Evolutionary conservation across 306 rosid genomes (phyloP).

Genomic region (Quercus alba): DNA sequence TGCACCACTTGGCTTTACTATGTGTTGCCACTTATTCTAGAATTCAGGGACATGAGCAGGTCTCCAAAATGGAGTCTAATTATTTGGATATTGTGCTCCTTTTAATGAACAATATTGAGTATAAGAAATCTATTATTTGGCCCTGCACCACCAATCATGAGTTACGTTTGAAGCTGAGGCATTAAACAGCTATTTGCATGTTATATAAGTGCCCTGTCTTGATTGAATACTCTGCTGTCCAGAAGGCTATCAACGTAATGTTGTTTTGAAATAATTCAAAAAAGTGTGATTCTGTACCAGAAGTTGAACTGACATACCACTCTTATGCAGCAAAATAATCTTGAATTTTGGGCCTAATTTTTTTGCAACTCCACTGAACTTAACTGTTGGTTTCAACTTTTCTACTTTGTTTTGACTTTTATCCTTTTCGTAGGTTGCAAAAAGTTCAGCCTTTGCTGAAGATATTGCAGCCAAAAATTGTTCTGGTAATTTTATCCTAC

Average conservation of each 20-base stretch:
- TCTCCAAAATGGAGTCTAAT: background rate
- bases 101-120: background rate
- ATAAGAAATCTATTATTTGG: background rate
- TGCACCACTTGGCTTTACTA: background rate
- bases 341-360: background rate
- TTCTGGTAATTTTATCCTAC: conserved; percentile 47
- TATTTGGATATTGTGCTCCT: background rate
- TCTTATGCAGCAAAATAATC: background rate
- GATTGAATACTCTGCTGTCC: background rate
- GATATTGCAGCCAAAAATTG: conserved; percentile 59
- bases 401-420: conserved; percentile 1
- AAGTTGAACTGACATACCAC: background rate
- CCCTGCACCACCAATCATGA: background rate
- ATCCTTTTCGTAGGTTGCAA: conserved; percentile 42
- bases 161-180: background rate
- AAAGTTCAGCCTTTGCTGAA: conserved; percentile 56
- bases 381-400: conserved; percentile 10
- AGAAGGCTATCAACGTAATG: background rate
- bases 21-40: background rate
- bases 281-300: background rate
- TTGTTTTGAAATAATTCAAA: background rate
- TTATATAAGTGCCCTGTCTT: background rate
- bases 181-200: background rate
- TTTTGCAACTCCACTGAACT: background rate
- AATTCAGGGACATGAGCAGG: background rate